These are phyloP conservation scores for Aphanocladium album DNA, from an alignment of 2,329 filamentous ascomycete genomes.

Conservation along the genomic window DNA sequence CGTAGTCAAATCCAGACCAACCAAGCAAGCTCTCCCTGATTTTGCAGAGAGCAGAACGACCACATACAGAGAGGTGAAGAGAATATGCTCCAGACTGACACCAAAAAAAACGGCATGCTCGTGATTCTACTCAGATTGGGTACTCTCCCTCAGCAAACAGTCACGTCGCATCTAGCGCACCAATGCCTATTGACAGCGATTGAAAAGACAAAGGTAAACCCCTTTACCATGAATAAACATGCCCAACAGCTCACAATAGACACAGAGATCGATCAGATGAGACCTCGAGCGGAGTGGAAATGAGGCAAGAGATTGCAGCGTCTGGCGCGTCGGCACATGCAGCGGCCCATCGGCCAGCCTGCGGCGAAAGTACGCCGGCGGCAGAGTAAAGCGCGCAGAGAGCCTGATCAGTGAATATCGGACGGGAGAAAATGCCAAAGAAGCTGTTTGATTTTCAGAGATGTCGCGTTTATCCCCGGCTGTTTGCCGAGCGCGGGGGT, in stretches of 20 bases:
- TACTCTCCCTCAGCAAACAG: too few relatives aligned
- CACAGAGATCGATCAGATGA: not conserved
- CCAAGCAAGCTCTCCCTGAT: not conserved
- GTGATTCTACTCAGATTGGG: too few relatives aligned
- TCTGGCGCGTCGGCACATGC: not conserved
- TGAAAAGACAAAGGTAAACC: not conserved
- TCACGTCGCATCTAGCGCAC: too few relatives aligned
- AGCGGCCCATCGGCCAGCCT: not conserved
- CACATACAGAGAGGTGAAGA: too few relatives aligned
- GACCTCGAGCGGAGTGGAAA: not conserved
- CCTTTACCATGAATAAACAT: not conserved
- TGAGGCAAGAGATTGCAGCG: not conserved
- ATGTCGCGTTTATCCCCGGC: not conserved
- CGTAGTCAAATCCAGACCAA: not conserved
- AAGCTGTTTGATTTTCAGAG: not conserved
- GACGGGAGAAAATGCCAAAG: not conserved
- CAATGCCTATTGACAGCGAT: too few relatives aligned
- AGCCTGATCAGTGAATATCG: not conserved
- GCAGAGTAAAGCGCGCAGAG: not conserved
- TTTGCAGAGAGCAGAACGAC: too few relatives aligned
- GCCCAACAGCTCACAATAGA: not conserved
- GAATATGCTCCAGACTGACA: too few relatives aligned
- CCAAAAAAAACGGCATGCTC: too few relatives aligned
- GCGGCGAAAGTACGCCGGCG: not conserved
- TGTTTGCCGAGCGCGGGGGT: not conserved